Conservation (phyloP, 495 filamentous ascomycete genomes). For the Trichocladium uniseriatum region DNA sequence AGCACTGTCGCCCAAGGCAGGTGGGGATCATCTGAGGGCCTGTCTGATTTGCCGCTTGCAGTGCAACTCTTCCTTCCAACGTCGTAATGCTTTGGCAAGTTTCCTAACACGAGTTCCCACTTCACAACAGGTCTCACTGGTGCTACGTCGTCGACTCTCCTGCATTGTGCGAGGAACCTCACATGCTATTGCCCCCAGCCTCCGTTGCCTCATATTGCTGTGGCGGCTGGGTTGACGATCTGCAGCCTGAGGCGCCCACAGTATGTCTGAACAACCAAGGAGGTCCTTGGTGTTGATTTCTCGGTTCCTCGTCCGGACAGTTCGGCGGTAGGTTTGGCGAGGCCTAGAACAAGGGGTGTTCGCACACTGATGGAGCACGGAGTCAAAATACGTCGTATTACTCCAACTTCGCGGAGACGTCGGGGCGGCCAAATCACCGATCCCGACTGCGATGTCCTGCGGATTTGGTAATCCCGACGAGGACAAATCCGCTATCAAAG, state of each 20-base stretch:
- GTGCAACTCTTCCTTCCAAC: neutral
- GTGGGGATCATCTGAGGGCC: slow-evolving; percentile 2
- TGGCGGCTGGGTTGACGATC: slow-evolving; percentile 2
- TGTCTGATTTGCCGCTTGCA: slow-evolving; percentile 15
- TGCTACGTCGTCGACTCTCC: slow-evolving; percentile 4
- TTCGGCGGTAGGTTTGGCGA: neutral
- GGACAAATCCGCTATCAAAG: too few relatives aligned
- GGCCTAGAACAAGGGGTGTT: neutral
- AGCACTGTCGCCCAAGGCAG: slow-evolving; percentile 6
- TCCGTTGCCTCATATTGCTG: neutral
- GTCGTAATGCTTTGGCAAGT: neutral
- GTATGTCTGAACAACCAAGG: neutral
- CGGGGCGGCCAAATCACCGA: neutral
- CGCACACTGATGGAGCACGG: too few relatives aligned
- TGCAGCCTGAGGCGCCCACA: neutral
- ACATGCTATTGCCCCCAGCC: neutral
- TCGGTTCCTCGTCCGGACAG: too few relatives aligned
- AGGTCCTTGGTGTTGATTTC: too few relatives aligned
- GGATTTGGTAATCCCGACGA: too few relatives aligned
- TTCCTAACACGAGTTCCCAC: neutral
- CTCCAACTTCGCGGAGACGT: neutral
- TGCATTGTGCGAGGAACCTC: neutral
- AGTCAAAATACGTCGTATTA: neutral
- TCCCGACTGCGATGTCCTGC: neutral
- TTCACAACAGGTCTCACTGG: neutral